Conservation (phyloP, 2,329 filamentous ascomycete species). For the Cercospora sp. region DNA sequence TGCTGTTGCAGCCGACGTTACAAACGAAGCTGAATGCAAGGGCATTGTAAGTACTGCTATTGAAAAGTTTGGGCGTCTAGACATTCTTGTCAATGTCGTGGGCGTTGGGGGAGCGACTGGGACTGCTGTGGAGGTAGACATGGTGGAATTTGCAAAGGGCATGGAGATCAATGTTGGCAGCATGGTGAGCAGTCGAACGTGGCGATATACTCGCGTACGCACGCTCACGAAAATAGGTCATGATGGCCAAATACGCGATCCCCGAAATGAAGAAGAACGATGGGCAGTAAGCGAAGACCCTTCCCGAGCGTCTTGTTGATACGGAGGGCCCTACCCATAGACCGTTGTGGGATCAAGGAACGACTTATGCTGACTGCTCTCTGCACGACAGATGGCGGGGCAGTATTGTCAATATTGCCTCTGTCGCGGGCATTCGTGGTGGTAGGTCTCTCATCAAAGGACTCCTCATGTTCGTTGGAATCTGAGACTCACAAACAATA, state of each 20-base stretch:
- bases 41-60: conserved; percentile 45
- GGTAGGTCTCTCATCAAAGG: conserved; percentile 23
- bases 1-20: conserved; percentile 57
- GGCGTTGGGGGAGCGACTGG: conserved; percentile 61
- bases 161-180: conserved; percentile 64
- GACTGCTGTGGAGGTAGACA: conserved; percentile 61
- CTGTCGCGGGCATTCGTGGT: conserved; percentile 58
- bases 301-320: not conserved
- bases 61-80: conserved; percentile 55
- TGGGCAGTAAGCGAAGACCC: conserved; percentile 35
- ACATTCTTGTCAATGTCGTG: conserved; percentile 66
- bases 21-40: conserved; percentile 54
- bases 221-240: conserved; percentile 37
- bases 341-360: not conserved
- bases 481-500: not conserved
- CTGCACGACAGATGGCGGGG: conserved; percentile 41
- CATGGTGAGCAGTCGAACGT: conserved; percentile 49
- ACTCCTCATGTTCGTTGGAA: not conserved
- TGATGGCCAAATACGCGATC: conserved; percentile 62
- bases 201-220: not conserved
- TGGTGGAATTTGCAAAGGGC: conserved; percentile 57
- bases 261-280: conserved; percentile 60
- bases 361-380: not conserved
- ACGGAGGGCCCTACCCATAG: not conserved
- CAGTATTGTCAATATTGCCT: conserved; percentile 63